These are phyloP conservation scores for Mentha longifolia DNA, from an alignment of 257 asterid species.

Conservation along the genomic window DNA sequence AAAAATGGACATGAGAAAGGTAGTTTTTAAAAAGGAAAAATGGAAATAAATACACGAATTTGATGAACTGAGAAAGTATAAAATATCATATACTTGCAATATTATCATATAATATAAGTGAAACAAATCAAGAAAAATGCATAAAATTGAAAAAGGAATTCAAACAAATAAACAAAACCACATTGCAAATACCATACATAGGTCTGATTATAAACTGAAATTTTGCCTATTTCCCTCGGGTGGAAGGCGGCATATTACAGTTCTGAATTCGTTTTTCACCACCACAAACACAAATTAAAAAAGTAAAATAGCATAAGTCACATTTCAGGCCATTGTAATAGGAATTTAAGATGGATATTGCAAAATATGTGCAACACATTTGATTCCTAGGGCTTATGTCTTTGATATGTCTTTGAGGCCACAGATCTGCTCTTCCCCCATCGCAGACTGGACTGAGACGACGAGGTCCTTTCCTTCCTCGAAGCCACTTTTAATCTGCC, in stretches of 20 bases:
- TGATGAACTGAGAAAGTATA: no score
- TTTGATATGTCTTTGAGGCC: constrained; percentile 56
- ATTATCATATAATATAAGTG: not conserved
- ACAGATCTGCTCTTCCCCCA: constrained; percentile 85
- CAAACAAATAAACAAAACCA: not conserved
- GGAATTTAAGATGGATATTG: constrained; percentile 24
- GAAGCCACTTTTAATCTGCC: constrained; percentile 61
- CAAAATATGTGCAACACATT: not conserved
- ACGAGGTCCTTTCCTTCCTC: constrained; percentile 80
- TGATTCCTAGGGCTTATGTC: constrained; percentile 51
- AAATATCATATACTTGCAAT: no score
- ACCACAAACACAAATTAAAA: constrained; percentile 2
- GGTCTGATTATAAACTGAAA: not conserved
- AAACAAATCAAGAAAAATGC: not conserved
- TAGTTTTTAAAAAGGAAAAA: no score
- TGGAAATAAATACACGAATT: no score
- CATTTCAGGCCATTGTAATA: constrained; percentile 27
- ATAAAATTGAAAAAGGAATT: not conserved
- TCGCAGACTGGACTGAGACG: constrained; percentile 66
- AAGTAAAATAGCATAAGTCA: not conserved
- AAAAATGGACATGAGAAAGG: no score
- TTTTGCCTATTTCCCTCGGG: not conserved
- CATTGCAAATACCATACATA: not conserved
- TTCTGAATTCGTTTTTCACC: constrained; percentile 9
- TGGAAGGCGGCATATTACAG: not conserved